Evolutionary conservation across 495 filamentous ascomycete genomes (phyloP), one percentile per base, ranked within the genome.

Genomic region (Amniculicola lignicola): DNA sequence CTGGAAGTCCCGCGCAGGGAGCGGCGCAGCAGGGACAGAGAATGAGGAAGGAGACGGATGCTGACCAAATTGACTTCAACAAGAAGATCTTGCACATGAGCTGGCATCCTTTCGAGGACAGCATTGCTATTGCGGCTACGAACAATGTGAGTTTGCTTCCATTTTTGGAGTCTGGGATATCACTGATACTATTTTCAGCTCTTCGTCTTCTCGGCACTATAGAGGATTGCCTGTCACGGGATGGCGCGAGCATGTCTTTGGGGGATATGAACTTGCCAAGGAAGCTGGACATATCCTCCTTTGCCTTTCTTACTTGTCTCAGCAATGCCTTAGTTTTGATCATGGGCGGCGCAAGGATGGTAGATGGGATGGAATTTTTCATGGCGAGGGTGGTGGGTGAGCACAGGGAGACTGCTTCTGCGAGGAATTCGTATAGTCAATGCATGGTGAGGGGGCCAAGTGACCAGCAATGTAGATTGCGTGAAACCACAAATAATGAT

Each of bases 41-140:
- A 48, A 98, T 98, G 93, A 83, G 89, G 67, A 97, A 96, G 76
- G 93, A 98, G 77, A 98, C 94, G 45, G 93, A 98, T 72, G 93
- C 93, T 57, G 93, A 98, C 71, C 92, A 96, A 75, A 98, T 98
- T 73, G 93, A 98, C 70, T 98, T 97, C 76, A 97, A 98, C 80
- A 98, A 98, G 85, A 98, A 98, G 83, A 98, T 98, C 69, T 68
- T 98, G 70, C 93, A 98, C 70, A 98, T 98, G 93, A 97, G 93
- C 74, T 98, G 93, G 93, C 93, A 98, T 83, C 93, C 93, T 41
- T 96, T 90, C 69, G 93, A 98, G 76, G 93, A 98, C 75, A 96
- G 92, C 74, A 98, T 98, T 77, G 93, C 93, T 37, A 98, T 98
- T 79, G 93, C 93, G 54, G 93, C 93, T 43, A 98, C 93, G 57